Conservation (phyloP, 1,139 yeast species). For the Pichia sp. region DNA sequence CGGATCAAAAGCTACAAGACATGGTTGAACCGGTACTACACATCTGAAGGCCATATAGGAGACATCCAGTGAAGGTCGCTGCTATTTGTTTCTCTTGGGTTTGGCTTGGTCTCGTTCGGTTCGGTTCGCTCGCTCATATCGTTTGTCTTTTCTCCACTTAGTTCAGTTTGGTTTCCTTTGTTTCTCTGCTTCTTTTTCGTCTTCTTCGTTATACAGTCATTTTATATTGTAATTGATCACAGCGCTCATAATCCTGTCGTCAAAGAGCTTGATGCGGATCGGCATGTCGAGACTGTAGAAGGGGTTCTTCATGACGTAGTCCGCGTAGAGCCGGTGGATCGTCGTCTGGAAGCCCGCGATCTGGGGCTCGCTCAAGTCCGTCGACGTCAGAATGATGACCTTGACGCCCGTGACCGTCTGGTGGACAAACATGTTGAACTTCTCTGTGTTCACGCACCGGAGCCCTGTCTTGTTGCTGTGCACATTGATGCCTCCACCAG, state of each 20-base stretch:
- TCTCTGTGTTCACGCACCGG: slow-evolving; percentile 55
- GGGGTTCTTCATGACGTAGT: slow-evolving; percentile 94
- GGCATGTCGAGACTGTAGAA: slow-evolving; percentile 96
- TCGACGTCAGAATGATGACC: slow-evolving; percentile 53
- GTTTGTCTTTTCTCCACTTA: no score
- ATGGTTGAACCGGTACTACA: slow-evolving; percentile 6
- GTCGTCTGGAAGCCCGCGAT: slow-evolving; percentile 32
- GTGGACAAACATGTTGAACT: slow-evolving; percentile 56
- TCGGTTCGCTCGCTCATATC: no score
- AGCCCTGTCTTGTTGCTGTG: slow-evolving; percentile 49
- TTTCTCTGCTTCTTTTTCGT: background rate
- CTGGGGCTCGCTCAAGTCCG: slow-evolving; percentile 17
- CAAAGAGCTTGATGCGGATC: slow-evolving; percentile 77
- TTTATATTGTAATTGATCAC: slow-evolving; percentile 18
- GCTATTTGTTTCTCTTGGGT: no score
- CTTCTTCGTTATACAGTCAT: background rate
- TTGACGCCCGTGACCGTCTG: slow-evolving; percentile 71
- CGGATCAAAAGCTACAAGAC: slow-evolving; percentile 8
- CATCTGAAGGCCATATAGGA: background rate
- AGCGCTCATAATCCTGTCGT: slow-evolving; percentile 42
- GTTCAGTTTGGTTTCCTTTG: background rate
- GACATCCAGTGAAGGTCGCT: background rate
- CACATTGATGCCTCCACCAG: slow-evolving; percentile 2
- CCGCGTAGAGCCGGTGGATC: slow-evolving; percentile 69
- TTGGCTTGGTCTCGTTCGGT: no score